These are phyloP conservation scores for Wickerhamiella azyma DNA, from an alignment of 805 yeast species.

Conservation along the genomic window DNA sequence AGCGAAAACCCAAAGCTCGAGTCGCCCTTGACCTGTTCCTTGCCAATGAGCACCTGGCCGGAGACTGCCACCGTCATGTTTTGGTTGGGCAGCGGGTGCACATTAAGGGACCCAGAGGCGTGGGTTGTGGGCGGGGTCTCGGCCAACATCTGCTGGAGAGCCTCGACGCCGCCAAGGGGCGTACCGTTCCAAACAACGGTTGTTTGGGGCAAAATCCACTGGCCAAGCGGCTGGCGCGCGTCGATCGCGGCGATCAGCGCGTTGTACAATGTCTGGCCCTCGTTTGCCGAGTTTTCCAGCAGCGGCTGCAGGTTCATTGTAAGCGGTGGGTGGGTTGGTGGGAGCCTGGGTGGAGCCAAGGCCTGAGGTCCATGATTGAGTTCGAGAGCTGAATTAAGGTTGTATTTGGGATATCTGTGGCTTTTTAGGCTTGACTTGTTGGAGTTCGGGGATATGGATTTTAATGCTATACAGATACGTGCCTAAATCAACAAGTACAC, in stretches of 20 bases:
- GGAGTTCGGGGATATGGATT: no score
- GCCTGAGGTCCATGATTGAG: no score
- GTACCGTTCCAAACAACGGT: conserved; percentile 32
- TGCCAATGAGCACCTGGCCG: conserved; percentile 27
- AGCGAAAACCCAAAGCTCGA: conserved; percentile 26
- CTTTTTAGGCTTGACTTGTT: no score
- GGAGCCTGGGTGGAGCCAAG: no score
- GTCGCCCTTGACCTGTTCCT: conserved; percentile 9
- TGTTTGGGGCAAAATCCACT: conserved; percentile 20
- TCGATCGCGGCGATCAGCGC: conserved; percentile 27
- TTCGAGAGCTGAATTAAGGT: no score
- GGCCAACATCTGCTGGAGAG: conserved; percentile 24
- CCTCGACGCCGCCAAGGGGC: conserved; percentile 29
- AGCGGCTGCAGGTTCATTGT: conserved; percentile 10
- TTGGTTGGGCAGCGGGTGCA: conserved; percentile 27
- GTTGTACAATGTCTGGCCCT: conserved; percentile 18
- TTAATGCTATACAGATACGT: no score
- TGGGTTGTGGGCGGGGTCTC: conserved; percentile 27
- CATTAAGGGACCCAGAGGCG: conserved; percentile 25
- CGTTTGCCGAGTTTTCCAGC: conserved; percentile 17
- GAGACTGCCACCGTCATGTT: conserved; percentile 23
- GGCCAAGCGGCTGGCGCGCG: conserved; percentile 19
- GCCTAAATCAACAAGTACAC: no score
- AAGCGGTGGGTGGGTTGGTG: no score
- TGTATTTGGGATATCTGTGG: no score